Evolutionary conservation across 1,139 yeast genomes (phyloP), one percentile per base, ranked within the genome.

Genomic region (Blastobotrys buckinghamii): DNA sequence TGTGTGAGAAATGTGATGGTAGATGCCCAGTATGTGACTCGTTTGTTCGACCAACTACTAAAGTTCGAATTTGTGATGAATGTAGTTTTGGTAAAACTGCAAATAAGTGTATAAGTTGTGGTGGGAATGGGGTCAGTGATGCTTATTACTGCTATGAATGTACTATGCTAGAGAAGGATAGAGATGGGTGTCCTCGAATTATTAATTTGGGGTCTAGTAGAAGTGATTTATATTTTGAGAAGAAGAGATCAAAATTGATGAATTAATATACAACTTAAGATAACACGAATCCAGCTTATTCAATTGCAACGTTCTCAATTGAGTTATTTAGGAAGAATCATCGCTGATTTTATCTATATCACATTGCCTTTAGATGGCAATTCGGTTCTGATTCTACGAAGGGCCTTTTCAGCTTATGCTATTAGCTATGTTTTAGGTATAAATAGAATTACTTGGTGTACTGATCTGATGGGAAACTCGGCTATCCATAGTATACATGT

Each of bases 181-280:
- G 96, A 39, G 96, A 90, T 63, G 98, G 98, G 1, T 90, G 98
- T 68, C 97, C 97, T 0, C 76, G 84, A 57, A 79, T 90, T 45
- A 66, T 84, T 22, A 90, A 89, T 60, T 71, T 88, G 47, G 97
- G 97, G 3, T 78, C 88, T 30, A 77, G 82, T 50, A 77, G 80
- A 61, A 74, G 82, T 12, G 96, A 86, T 58, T 71, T 77, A 69
- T 78, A 80, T 56, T 82, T 77, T 60, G 86, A 81, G 57, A 78
- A 77, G 67, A 71, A 71, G 58, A 24, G 42, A 8, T 6, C 15
- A n/a, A 36, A 30, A 29, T 8, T 34, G 38, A 5, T 34, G 13
- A 34, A 34, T n/a, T 19, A 34, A 15, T 34, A 34, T 2, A 12
- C 9, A 26, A 26, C n/a, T n/a, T n/a, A n/a, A 22, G 24, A 22